A percentile compares a stretch with the other conserved stretches of the same genome.
Evolutionary conservation across 78 protist genomes (phyloP).

Genomic region (Parvularia atlantis): DNA sequence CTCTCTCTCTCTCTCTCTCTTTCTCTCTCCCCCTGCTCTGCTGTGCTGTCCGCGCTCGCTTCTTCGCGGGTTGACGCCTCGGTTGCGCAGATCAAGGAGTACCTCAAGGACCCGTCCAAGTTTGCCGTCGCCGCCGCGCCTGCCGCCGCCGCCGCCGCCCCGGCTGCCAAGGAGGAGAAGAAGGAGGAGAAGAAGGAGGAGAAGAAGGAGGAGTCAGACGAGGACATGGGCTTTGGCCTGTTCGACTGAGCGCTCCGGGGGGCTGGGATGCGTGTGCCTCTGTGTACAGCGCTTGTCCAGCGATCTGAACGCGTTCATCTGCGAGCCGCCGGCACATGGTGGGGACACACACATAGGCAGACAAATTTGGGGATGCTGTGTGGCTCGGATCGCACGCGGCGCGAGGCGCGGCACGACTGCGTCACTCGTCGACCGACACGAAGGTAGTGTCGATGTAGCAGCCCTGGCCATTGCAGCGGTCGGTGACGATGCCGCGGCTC

Average conservation of each 20-base stretch:
- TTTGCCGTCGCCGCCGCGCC: conserved; percentile 8
- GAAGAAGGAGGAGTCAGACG: background rate
- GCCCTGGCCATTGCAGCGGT: too few relatives aligned
- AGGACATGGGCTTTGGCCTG: conserved; percentile 13
- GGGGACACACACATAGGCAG: too few relatives aligned
- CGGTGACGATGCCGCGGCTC: too few relatives aligned
- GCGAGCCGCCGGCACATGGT: too few relatives aligned
- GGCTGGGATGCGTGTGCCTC: too few relatives aligned
- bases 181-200: conserved; percentile 14
- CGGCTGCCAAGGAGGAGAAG: conserved; percentile 17
- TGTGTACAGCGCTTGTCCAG: too few relatives aligned
- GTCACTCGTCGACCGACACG: too few relatives aligned
- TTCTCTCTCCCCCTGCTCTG: background rate
- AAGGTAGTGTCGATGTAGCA: too few relatives aligned
- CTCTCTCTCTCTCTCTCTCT: background rate
- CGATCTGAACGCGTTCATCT: too few relatives aligned
- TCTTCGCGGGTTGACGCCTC: background rate
- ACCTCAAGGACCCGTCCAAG: conserved; percentile 24
- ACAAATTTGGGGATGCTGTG: too few relatives aligned
- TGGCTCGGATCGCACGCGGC: too few relatives aligned
- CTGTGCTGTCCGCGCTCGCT: background rate
- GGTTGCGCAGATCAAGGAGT: conserved; percentile 16
- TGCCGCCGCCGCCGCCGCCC: conserved; percentile 24
- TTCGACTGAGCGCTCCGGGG: conserved; percentile 27
- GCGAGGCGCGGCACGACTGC: too few relatives aligned